Conservation (phyloP, 2,329 filamentous ascomycete genomes). For the Cladosporium sp. region DNA sequence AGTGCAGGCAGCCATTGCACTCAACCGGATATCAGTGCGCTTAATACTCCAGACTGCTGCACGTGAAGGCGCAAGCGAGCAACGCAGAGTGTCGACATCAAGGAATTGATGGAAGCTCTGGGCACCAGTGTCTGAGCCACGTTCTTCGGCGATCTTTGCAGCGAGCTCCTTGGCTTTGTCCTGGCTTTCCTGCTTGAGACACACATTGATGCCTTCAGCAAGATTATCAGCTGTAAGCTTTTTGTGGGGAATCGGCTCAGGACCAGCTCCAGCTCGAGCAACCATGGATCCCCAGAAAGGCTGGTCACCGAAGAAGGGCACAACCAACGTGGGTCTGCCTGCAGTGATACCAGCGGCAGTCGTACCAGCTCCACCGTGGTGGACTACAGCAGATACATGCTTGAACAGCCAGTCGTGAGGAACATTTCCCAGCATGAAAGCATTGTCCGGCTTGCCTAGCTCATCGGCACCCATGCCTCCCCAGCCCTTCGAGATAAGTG, state of each 20-base stretch:
- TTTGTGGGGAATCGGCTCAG: slow-evolving; percentile 44
- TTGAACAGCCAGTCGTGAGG: slow-evolving; percentile 58
- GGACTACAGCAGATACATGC: slow-evolving; percentile 51
- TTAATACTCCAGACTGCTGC: slow-evolving; percentile 72
- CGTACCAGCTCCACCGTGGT: slow-evolving; percentile 57
- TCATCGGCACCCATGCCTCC: slow-evolving; percentile 41
- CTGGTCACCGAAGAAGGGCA: slow-evolving; percentile 56
- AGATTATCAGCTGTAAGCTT: slow-evolving; percentile 42
- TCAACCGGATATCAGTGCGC: slow-evolving; percentile 62
- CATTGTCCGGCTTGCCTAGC: slow-evolving; percentile 35
- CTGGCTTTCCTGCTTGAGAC: slow-evolving; percentile 36
- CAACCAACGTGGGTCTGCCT: slow-evolving; percentile 49
- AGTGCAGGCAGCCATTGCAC: slow-evolving; percentile 66
- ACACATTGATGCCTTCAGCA: slow-evolving; percentile 42
- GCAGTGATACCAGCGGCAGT: slow-evolving; percentile 51
- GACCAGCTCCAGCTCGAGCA: slow-evolving; percentile 45
- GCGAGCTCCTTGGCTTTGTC: slow-evolving; percentile 37
- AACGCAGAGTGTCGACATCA: slow-evolving; percentile 61
- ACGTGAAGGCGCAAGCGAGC: slow-evolving; percentile 61
- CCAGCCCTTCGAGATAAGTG: slow-evolving; percentile 54
- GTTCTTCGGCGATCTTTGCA: slow-evolving; percentile 39
- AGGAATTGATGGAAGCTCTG: slow-evolving; percentile 49
- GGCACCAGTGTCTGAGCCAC: slow-evolving; percentile 38
- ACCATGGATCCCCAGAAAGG: slow-evolving; percentile 54
- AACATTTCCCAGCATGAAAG: slow-evolving; percentile 51